These are phyloP conservation scores for Samsoniella hepiali DNA, from an alignment of 2,329 filamentous ascomycete species.

Conservation along the genomic window DNA sequence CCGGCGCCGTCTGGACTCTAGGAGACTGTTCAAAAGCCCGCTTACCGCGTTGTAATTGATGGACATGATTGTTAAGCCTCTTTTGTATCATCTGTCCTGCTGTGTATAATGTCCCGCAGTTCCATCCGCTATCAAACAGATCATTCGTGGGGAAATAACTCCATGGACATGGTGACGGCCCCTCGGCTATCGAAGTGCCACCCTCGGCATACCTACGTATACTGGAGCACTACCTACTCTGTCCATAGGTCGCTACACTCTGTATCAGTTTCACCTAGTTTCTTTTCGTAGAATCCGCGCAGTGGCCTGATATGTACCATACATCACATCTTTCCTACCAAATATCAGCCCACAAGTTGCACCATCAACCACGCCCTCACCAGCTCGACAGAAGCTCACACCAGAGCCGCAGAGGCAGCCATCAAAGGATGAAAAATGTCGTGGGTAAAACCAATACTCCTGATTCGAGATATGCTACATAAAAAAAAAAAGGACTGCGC, in stretches of 20 bases:
- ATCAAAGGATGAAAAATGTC: neutral
- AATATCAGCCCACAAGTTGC: neutral
- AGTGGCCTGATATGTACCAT: neutral
- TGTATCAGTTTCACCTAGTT: no score
- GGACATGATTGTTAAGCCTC: neutral
- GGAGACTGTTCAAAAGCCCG: neutral
- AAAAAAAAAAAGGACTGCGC: constrained; percentile 1
- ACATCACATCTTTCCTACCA: neutral
- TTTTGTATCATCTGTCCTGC: neutral
- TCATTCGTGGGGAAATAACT: neutral
- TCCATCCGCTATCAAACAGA: neutral
- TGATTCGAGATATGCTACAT: constrained; percentile 16
- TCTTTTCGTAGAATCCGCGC: no score
- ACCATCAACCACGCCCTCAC: neutral
- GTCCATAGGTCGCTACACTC: no score
- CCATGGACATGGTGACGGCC: neutral
- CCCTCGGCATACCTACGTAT: neutral
- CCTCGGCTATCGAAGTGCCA: neutral
- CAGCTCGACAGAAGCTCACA: neutral
- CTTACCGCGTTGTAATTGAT: neutral
- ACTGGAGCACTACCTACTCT: neutral
- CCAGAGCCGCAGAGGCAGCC: neutral
- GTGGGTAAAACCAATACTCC: constrained; percentile 9
- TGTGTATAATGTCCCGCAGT: neutral
- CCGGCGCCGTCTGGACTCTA: neutral